Conservation (phyloP, 2,329 filamentous ascomycete species). For the Amauroascus niger region DNA sequence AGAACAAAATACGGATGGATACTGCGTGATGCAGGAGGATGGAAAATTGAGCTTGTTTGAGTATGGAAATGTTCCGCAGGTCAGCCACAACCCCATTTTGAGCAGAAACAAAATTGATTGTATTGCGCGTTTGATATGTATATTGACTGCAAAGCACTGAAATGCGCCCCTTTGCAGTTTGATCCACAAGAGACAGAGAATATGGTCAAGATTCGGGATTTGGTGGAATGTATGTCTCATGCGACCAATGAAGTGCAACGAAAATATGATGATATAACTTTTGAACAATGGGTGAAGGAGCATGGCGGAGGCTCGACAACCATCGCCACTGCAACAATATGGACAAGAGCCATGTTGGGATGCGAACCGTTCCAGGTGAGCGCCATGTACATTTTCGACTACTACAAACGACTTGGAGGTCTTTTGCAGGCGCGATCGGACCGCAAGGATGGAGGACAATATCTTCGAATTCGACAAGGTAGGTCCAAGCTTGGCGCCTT, state of each 20-base stretch:
- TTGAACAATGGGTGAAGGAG: constrained; percentile 31
- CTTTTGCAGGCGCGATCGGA: constrained; percentile 31
- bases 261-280: constrained; percentile 27
- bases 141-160: not conserved
- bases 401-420: constrained; percentile 30
- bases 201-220: constrained; percentile 5
- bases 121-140: not conserved
- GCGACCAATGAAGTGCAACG: not conserved
- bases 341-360: constrained; percentile 33
- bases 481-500: not conserved
- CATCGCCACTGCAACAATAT: constrained; percentile 30
- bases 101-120: constrained; percentile 15
- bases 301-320: constrained; percentile 28
- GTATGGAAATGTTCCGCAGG: constrained; percentile 28
- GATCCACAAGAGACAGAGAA: not conserved
- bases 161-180: not conserved
- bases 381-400: constrained; percentile 33
- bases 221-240: constrained; percentile 5
- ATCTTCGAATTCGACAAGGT: constrained; percentile 26
- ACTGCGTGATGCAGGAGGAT: constrained; percentile 25
- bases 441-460: constrained; percentile 30
- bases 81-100: constrained; percentile 13
- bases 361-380: constrained; percentile 31
- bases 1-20: constrained; percentile 26
- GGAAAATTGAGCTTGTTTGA: constrained; percentile 24